Evolutionary conservation across 495 filamentous ascomycete species (phyloP).

Genomic region (Neurospora sp.): DNA sequence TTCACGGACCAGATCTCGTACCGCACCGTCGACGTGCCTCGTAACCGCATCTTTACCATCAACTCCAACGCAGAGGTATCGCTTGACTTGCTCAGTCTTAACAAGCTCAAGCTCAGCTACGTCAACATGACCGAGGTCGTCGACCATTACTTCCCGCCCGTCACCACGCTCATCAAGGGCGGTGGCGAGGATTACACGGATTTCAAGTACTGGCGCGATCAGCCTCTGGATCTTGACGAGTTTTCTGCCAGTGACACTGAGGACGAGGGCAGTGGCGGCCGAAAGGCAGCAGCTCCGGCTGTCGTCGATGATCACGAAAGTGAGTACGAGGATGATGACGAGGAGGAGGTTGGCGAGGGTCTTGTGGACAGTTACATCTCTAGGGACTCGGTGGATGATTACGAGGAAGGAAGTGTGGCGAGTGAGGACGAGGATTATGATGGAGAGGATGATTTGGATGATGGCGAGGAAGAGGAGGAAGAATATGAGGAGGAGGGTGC

Average conservation of each 20-base stretch:
- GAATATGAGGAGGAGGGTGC: conserved; percentile 19
- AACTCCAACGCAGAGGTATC: conserved; percentile 96
- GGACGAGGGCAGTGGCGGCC: conserved; percentile 36
- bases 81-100: conserved; percentile 81
- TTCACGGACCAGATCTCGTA: conserved; percentile 95
- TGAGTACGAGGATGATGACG: conserved; percentile 27
- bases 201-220: conserved; percentile 79
- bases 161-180: conserved; percentile 61
- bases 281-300: conserved; percentile 28
- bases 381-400: conserved; percentile 40
- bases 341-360: conserved; percentile 31
- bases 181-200: conserved; percentile 83
- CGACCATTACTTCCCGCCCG: conserved; percentile 92
- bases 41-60: conserved; percentile 94
- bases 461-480: conserved; percentile 25
- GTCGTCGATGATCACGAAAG: conserved; percentile 39
- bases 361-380: conserved; percentile 54
- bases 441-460: conserved; percentile 24
- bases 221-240: conserved; percentile 61
- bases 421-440: conserved; percentile 29
- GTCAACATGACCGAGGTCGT: conserved; percentile 92
- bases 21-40: conserved; percentile 87
- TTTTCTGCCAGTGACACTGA: conserved; percentile 70
- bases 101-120: conserved; percentile 94
- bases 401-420: conserved; percentile 33